phyloP scores from a whole-genome alignment of 1,284 basidiomycete species.

The Lentinula novae-zelandiae region DNA sequence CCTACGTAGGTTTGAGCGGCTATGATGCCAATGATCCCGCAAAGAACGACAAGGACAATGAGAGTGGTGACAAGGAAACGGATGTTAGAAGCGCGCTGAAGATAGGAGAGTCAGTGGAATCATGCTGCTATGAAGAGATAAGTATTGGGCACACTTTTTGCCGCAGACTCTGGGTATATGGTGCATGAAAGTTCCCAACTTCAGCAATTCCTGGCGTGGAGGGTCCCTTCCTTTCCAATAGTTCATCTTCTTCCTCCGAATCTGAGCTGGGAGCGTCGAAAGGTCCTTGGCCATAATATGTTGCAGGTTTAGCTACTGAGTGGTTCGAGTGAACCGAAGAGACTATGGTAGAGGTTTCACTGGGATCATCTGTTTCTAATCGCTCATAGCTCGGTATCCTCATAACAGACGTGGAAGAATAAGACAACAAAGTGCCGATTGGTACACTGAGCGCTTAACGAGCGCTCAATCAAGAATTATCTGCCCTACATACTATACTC shows the following conservation, averaged over 20 bases:
- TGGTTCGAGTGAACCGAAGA: constrained; percentile 3
- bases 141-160: constrained; percentile 2
- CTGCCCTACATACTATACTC: too few relatives aligned
- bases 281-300: constrained; percentile 22
- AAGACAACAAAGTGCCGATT: background rate
- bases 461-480: background rate
- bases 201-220: constrained; percentile 1
- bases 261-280: constrained; percentile 23
- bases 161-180: background rate
- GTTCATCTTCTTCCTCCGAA: constrained; percentile 19
- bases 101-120: background rate
- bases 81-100: constrained; percentile 44
- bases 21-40: constrained; percentile 63
- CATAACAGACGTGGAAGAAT: constrained; percentile 4
- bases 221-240: constrained; percentile 17
- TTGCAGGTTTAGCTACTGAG: constrained; percentile 15
- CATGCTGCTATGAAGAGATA: background rate
- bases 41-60: constrained; percentile 47
- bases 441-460: background rate
- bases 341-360: constrained; percentile 10
- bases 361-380: constrained; percentile 11
- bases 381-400: constrained; percentile 10
- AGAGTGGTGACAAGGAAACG: constrained; percentile 55
- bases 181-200: constrained; percentile 1
- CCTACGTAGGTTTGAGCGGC: constrained; percentile 69